phyloP scores from a whole-genome alignment of 768 basidiomycete species.

The Psilocybe cyanescens region DNA sequence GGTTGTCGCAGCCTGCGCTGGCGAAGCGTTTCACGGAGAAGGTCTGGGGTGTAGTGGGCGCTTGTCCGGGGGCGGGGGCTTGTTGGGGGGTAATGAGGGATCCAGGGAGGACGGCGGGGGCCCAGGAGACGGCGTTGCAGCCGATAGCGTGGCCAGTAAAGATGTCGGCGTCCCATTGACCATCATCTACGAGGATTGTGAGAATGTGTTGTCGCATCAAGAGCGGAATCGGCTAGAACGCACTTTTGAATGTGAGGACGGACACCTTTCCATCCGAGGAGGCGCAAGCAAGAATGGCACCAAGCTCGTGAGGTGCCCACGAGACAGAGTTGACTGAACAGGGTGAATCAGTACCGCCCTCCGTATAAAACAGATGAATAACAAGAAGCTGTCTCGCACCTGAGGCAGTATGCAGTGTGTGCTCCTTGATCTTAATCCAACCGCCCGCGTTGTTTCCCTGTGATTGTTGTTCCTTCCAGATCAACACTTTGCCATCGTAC shows the following conservation, averaged over 20 bases:
- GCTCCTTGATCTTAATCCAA: slow-evolving; percentile 97
- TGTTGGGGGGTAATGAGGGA: slow-evolving; percentile 78
- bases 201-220: background rate
- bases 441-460: slow-evolving; percentile 58
- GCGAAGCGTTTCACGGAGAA: slow-evolving; percentile 90
- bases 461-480: slow-evolving; percentile 91
- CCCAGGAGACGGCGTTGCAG: slow-evolving; percentile 98
- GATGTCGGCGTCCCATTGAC: slow-evolving; percentile 93
- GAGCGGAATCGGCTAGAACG: slow-evolving; percentile 25
- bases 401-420: slow-evolving; percentile 90
- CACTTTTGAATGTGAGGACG: slow-evolving; percentile 95
- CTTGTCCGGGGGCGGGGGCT: slow-evolving; percentile 48
- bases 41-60: slow-evolving; percentile 38
- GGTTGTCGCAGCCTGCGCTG: slow-evolving; percentile 94
- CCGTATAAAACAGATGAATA: background rate
- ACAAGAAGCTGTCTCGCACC: slow-evolving; percentile 45
- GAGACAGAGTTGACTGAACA: slow-evolving; percentile 90
- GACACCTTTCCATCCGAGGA: slow-evolving; percentile 97
- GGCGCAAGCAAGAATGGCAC: slow-evolving; percentile 95
- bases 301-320: slow-evolving; percentile 99
- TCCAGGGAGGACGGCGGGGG: slow-evolving; percentile 86
- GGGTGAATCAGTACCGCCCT: background rate
- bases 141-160: slow-evolving; percentile 97
- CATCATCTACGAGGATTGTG: slow-evolving; percentile 69
- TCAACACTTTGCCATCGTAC: slow-evolving; percentile 96